Conservation (phyloP, 306 rosid species). For the Trifolium repens region DNA sequence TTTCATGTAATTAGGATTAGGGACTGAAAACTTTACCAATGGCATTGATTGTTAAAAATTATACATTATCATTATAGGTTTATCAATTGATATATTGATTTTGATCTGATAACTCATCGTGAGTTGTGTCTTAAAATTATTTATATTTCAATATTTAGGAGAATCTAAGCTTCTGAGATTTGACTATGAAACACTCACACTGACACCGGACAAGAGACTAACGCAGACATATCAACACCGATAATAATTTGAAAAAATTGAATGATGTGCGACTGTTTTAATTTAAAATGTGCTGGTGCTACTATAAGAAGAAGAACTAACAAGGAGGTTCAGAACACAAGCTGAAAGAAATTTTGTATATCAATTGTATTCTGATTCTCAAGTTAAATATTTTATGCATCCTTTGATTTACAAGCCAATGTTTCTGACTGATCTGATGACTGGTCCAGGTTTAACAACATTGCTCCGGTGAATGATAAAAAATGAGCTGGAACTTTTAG, state of each 20-base stretch:
- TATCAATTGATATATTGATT: too few relatives aligned
- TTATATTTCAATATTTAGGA: too few relatives aligned
- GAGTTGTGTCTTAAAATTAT: too few relatives aligned
- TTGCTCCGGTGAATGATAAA: not conserved
- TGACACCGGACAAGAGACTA: too few relatives aligned
- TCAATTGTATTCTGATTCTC: not conserved
- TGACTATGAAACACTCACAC: too few relatives aligned
- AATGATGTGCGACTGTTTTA: not conserved
- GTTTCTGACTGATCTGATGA: not conserved
- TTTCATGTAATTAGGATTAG: not conserved
- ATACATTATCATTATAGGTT: too few relatives aligned
- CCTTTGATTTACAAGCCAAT: not conserved
- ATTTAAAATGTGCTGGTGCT: not conserved
- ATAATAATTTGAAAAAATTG: not conserved
- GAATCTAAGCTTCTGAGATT: too few relatives aligned
- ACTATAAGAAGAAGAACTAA: not conserved
- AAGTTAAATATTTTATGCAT: not conserved
- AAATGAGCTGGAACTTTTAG: not conserved
- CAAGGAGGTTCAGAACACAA: too few relatives aligned
- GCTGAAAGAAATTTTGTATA: not conserved
- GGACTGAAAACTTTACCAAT: not conserved
- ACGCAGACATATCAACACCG: not conserved
- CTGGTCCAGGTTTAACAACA: conserved; percentile 2
- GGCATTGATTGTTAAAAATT: too few relatives aligned
- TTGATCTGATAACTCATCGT: too few relatives aligned